Evolutionary conservation across 306 rosid species (phyloP).

Genomic region (Oemleria cerasiformis): DNA sequence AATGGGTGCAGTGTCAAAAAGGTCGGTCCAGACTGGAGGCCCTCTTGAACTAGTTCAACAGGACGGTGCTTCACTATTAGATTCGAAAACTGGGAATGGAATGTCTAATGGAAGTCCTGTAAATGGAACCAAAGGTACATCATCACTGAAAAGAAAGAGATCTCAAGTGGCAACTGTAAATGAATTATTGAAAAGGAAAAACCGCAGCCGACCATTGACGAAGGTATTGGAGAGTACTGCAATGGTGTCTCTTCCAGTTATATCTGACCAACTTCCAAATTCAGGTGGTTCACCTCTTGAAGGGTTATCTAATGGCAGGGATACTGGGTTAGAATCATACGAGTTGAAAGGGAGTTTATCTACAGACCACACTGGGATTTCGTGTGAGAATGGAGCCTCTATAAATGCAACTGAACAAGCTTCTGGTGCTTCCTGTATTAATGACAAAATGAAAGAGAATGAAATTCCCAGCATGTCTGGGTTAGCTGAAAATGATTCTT

Average conservation of each 20-base stretch:
- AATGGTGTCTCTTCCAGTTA: constrained; percentile 74
- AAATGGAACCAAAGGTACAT: constrained; percentile 50
- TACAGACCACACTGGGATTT: constrained; percentile 40
- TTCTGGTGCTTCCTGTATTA: constrained; percentile 38
- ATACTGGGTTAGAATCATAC: constrained; percentile 48
- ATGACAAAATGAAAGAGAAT: constrained; percentile 45
- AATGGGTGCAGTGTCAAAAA: constrained; percentile 55
- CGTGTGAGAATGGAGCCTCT: constrained; percentile 57
- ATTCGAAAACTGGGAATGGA: constrained; percentile 41
- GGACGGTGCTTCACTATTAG: constrained; percentile 52
- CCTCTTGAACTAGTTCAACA: constrained; percentile 54
- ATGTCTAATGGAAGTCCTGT: constrained; percentile 53
- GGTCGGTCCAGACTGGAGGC: constrained; percentile 48
- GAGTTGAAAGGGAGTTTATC: constrained; percentile 49
- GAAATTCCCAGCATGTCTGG: constrained; percentile 42
- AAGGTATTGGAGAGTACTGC: constrained; percentile 90
- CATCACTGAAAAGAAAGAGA: constrained; percentile 70
- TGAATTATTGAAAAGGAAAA: constrained; percentile 65
- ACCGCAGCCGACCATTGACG: constrained; percentile 70
- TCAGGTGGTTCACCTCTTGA: constrained; percentile 47
- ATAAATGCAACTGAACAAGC: constrained; percentile 47
- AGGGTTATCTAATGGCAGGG: constrained; percentile 51
- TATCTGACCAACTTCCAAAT: constrained; percentile 61
- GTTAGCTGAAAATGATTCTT: constrained; percentile 44
- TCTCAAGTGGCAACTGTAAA: constrained; percentile 63